phyloP scores from a whole-genome alignment of 495 filamentous ascomycete species.

The Podospora appendiculata region DNA sequence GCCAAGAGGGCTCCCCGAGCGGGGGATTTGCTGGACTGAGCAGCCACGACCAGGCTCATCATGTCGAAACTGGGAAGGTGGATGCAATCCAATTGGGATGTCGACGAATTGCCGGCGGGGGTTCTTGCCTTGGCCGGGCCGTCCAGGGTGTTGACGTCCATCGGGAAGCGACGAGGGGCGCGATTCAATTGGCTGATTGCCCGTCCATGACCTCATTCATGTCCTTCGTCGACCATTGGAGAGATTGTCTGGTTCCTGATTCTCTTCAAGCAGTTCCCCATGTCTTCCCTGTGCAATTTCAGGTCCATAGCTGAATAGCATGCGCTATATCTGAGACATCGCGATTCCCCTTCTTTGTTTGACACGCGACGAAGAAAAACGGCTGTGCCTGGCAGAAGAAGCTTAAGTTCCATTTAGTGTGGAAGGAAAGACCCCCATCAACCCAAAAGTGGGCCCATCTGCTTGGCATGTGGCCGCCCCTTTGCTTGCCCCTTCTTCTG shows the following conservation, averaged over 20 bases:
- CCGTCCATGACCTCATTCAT: slow-evolving; percentile 7
- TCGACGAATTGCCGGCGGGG: neutral
- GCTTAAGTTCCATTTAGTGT: too few relatives aligned
- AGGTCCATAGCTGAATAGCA: neutral
- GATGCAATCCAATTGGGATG: neutral
- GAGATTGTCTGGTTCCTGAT: neutral
- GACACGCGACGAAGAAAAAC: too few relatives aligned
- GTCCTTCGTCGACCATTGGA: neutral
- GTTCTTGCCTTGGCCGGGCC: slow-evolving; percentile 4
- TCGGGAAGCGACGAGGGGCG: neutral
- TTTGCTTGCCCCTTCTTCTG: too few relatives aligned
- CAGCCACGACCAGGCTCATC: neutral
- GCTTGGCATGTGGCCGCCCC: too few relatives aligned
- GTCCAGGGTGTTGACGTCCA: neutral
- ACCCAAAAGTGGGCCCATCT: too few relatives aligned
- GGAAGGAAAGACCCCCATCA: too few relatives aligned
- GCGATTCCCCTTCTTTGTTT: neutral
- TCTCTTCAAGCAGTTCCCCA: neutral
- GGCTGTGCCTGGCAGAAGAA: too few relatives aligned
- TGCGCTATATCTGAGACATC: neutral
- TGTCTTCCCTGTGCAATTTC: neutral
- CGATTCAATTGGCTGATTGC: neutral
- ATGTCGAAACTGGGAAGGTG: neutral
- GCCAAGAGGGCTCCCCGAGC: neutral
- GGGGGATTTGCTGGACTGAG: neutral